A percentile compares a stretch with the other conserved stretches of the same genome.
These are phyloP conservation scores for Cokeromyces recurvatus DNA, from an alignment of 371 early-diverging fungal species.

Conservation along the genomic window DNA sequence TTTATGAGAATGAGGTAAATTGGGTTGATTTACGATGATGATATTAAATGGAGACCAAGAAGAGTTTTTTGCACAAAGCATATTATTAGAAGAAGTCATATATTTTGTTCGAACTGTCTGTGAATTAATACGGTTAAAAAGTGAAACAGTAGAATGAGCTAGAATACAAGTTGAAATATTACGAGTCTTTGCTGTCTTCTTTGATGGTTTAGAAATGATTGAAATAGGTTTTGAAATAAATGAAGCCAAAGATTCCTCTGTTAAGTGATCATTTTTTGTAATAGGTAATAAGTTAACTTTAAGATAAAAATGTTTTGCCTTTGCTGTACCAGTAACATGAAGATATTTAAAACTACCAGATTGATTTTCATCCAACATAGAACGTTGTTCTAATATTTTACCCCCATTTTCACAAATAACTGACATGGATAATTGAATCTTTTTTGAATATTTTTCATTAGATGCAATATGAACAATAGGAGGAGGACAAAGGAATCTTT, in stretches of 20 bases:
- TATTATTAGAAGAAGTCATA: slow-evolving; percentile 54
- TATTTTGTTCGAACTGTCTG: slow-evolving; percentile 85
- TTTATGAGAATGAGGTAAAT: slow-evolving; percentile 19
- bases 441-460: slow-evolving; percentile 12
- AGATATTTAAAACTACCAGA: slow-evolving; percentile 62
- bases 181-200: slow-evolving; percentile 78
- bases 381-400: slow-evolving; percentile 46
- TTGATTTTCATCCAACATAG: slow-evolving; percentile 49
- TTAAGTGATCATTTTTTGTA: slow-evolving; percentile 7
- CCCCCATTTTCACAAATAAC: slow-evolving; percentile 55
- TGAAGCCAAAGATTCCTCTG: slow-evolving; percentile 31
- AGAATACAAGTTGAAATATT: slow-evolving; percentile 72
- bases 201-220: slow-evolving; percentile 84
- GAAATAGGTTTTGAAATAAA: slow-evolving; percentile 69
- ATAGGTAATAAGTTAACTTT: slow-evolving; percentile 52
- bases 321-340: slow-evolving; percentile 73
- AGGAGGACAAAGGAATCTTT: slow-evolving; percentile 82
- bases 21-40: slow-evolving; percentile 47
- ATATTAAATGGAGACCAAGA: slow-evolving; percentile 77
- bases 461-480: slow-evolving; percentile 53
- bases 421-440: slow-evolving; percentile 59
- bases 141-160: slow-evolving; percentile 61
- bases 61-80: slow-evolving; percentile 68
- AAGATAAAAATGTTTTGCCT: slow-evolving; percentile 72
- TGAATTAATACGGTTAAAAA: slow-evolving; percentile 79